Base-by-base conservation (phyloP, 768 basidiomycete species). In the Lepiota venenata region DNA sequence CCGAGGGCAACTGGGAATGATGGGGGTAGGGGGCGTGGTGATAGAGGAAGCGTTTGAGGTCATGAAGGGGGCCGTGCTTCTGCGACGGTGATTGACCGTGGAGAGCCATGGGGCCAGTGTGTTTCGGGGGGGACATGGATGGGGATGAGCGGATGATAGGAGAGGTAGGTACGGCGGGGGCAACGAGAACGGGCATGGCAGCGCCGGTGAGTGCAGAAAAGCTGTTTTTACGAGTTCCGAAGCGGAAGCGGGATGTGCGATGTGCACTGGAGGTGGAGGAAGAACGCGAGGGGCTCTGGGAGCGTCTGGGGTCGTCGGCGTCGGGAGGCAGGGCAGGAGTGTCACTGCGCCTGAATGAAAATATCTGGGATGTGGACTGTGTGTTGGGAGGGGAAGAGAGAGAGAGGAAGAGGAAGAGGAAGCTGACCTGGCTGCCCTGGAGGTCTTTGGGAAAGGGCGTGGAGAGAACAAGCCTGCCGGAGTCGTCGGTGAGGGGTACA, bases 41-140 rank as follows among this genome's bases (percentile, higher is more conserved):
- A 72, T 96, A 91, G 58, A 99, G 81, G 75, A 98, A 97, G 25
- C 94, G 89, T 67, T 93, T 93, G 64, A 98, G 84, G 69, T 98
- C 95, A 71, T 90, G 85, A 47, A 98, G 80, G 2, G 93, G 88
- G 0, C 92, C 88, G 57, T 79, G 79, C 54, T 78, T 75, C 59
- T 78, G 69, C 35, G 66, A 56, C 44, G 52, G 21, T 62, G 61
- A 40, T 53, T 54, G 47, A 57, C 22, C 50, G 59, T 38, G 35
- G 60, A 41, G 41, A 37, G 32, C 44, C 54, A 47, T 55, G 52
- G 56, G 53, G 61, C 60, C 40, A 56, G 55, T 56, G 61, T 59
- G 58, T 12, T 44, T 45, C 16, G 54, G 45, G 18, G 45, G 38
- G 7, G 54, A 60, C 42, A 64, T 55, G 58, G 52, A 49, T 40